phyloP scores from a whole-genome alignment of 805 yeast species.

The Tetrapisispora iriomotensis region DNA sequence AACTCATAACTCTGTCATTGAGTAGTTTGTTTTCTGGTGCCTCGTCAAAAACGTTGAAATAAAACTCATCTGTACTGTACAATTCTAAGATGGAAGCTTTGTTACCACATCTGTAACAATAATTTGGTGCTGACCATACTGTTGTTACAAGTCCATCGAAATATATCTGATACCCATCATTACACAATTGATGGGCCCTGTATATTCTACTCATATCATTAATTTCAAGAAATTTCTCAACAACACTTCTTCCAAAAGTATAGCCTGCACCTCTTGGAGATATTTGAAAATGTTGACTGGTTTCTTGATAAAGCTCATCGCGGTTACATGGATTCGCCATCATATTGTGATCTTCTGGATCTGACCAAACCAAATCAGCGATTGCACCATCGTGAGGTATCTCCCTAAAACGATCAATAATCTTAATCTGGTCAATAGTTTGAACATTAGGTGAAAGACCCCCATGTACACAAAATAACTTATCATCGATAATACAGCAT shows the following conservation, averaged over 20 bases:
- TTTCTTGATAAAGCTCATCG: constrained; percentile 16
- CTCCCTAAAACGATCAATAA: constrained; percentile 85
- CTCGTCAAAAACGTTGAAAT: constrained; percentile 90
- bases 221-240: constrained; percentile 69
- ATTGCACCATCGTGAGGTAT: constrained; percentile 99
- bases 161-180: constrained; percentile 88
- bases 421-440: constrained; percentile 80
- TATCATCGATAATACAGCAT: constrained; percentile 82
- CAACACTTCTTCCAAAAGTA: constrained; percentile 87
- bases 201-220: constrained; percentile 74
- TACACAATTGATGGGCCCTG: constrained; percentile 93
- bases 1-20: constrained; percentile 3
- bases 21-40: constrained; percentile 74
- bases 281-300: constrained; percentile 58
- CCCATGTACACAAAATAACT: constrained; percentile 92
- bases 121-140: constrained; percentile 98
- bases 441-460: constrained; percentile 94
- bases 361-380: constrained; percentile 99
- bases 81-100: constrained; percentile 95
- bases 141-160: constrained; percentile 89
- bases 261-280: constrained; percentile 98
- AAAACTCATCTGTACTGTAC: constrained; percentile 52
- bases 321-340: constrained; percentile 24
- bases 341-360: constrained; percentile 74
- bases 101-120: constrained; percentile 94